Conservation (phyloP, 345 rosid species). For the Hibiscus syriacus region DNA sequence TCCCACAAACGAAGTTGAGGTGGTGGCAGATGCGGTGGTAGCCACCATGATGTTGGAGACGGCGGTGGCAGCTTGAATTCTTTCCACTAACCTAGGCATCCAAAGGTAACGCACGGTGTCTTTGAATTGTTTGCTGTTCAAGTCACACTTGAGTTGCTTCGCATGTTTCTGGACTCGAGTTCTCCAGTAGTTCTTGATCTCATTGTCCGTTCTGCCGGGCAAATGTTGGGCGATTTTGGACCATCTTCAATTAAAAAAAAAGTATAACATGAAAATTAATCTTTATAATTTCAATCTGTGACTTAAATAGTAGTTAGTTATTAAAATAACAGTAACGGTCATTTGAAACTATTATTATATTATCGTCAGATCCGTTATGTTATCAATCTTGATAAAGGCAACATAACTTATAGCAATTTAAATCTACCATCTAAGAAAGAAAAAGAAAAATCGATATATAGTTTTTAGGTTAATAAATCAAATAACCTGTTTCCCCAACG, state of each 20-base stretch:
- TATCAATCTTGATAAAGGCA: too few relatives aligned
- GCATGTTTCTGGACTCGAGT: conserved; percentile 97
- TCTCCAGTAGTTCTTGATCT: conserved; percentile 95
- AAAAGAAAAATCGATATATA: background rate
- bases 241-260: conserved; percentile 43
- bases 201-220: conserved; percentile 94
- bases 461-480: background rate
- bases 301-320: too few relatives aligned
- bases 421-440: too few relatives aligned
- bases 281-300: background rate
- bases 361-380: too few relatives aligned
- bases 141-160: conserved; percentile 72
- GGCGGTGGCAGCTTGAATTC: conserved; percentile 61
- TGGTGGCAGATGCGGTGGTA: background rate
- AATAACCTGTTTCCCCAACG: conserved; percentile 90
- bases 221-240: conserved; percentile 84
- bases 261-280: background rate
- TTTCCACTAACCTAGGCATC: conserved; percentile 86
- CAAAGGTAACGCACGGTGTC: conserved; percentile 69
- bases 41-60: background rate
- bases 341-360: too few relatives aligned
- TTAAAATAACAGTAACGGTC: too few relatives aligned
- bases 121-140: conserved; percentile 80
- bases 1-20: conserved; percentile 6
- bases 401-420: too few relatives aligned